Evolutionary conservation across 2,329 filamentous ascomycete species (phyloP).

Genomic region (Aspergillus neoniger): DNA sequence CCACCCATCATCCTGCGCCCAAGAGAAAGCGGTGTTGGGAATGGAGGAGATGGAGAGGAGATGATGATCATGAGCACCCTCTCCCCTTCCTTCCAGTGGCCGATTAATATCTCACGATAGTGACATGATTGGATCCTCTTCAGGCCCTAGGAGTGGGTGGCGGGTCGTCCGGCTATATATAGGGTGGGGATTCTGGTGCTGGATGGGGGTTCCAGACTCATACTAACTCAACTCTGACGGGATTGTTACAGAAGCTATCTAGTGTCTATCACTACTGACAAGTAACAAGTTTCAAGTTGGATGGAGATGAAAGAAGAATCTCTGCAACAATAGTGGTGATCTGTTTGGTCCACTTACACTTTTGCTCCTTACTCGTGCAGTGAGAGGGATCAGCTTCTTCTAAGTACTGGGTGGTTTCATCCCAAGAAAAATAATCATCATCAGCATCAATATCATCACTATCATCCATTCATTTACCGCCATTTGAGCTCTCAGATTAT

Average conservation of each 20-base stretch:
- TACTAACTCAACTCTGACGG: not conserved
- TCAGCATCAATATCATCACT: not conserved
- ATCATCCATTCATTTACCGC: not conserved
- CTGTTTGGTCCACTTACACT: no score
- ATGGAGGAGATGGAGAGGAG: not conserved
- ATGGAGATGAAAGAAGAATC: no score
- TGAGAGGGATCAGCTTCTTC: no score
- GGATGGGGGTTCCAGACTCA: not conserved
- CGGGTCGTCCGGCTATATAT: not conserved
- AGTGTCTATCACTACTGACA: not conserved
- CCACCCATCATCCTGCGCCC: not conserved
- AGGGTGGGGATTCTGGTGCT: not conserved
- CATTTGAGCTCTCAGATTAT: not conserved
- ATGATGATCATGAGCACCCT: not conserved
- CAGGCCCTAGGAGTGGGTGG: not conserved
- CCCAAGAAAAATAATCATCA: no score
- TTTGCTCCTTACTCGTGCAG: no score
- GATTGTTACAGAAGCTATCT: not conserved
- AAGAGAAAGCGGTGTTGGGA: not conserved
- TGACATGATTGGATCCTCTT: not conserved
- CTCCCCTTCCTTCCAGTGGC: not conserved
- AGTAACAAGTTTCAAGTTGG: no score
- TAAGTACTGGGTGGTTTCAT: no score
- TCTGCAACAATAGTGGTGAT: no score
- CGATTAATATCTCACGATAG: not conserved